Conservation (phyloP, 1,139 yeast genomes). For the Taiozyma sp. region DNA sequence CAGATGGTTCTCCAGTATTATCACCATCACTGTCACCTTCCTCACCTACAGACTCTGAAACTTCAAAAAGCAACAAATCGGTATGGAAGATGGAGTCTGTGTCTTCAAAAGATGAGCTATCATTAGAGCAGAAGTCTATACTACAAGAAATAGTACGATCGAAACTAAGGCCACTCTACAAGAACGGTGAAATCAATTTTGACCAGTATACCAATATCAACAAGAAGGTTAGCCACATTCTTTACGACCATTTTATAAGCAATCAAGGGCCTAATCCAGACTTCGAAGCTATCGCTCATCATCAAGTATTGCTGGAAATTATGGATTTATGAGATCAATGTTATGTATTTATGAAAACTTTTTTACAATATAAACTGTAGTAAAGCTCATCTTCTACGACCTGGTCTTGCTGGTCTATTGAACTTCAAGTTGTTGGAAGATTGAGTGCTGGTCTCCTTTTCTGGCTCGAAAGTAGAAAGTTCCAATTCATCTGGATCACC, state of each 20-base stretch:
- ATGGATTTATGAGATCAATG: slow-evolving; percentile 5
- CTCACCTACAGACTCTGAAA: slow-evolving; percentile 1
- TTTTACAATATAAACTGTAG: neutral
- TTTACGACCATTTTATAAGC: slow-evolving; percentile 28
- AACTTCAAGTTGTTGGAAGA: slow-evolving; percentile 11
- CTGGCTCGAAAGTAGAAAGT: slow-evolving; percentile 22
- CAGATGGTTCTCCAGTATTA: neutral
- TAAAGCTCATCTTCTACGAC: slow-evolving; percentile 23
- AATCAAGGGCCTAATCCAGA: slow-evolving; percentile 3
- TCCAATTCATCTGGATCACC: slow-evolving; percentile 71
- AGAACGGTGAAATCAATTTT: slow-evolving; percentile 32
- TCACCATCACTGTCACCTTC: slow-evolving; percentile 6
- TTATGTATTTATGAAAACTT: neutral
- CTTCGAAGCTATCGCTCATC: slow-evolving; percentile 14
- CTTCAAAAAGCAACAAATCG: slow-evolving; percentile 8
- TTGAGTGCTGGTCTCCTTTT: neutral
- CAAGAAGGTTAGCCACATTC: slow-evolving; percentile 36
- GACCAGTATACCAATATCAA: slow-evolving; percentile 44
- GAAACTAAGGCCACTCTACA: slow-evolving; percentile 44
- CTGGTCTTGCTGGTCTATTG: slow-evolving; percentile 25
- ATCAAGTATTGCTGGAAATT: slow-evolving; percentile 9
- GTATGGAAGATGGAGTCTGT: slow-evolving; percentile 11
- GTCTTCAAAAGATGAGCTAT: slow-evolving; percentile 20
- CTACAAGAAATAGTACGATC: slow-evolving; percentile 52
- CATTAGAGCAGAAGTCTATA: slow-evolving; percentile 41